Evolutionary conservation across 768 basidiomycete species (phyloP), one percentile per base, ranked within the genome.

Genomic region (Lanmaoa pseudosensibilis): DNA sequence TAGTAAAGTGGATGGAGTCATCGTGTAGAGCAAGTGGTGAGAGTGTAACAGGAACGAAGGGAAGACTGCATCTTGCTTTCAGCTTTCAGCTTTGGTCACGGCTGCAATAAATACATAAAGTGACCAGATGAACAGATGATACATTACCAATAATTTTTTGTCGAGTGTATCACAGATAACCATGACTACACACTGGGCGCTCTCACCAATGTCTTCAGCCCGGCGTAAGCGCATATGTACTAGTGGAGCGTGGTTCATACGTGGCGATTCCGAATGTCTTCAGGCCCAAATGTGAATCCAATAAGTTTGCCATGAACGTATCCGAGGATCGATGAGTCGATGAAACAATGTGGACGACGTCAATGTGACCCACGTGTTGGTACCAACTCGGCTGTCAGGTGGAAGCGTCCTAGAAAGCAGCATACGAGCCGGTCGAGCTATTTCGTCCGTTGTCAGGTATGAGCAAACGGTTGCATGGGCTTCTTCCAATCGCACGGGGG

Each of bases 161-260:
- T 46, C 19, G 32, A 30, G 32, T 30, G 60, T 60, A 59, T 52
- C 58, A 48, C n/a, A 43, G 5, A 62, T 62, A 62, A 64, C 61
- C 61, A 62, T 62, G 57, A 21, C 61, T 55, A 62, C 61, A 32
- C 6, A 51, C 19, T 41, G 16, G 46, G 32, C 19, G 33, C 50
- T 56, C 59, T 38, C 59, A 57, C 21, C 44, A 21, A 11, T 15
- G 21, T 25, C 30, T 25, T 47, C 6, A n/a, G 27, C 41, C 54
- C 40, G 47, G 27, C 23, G 23, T 38, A 36, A 23, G 32, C n/a
- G n/a, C n/a, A n/a, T n/a, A n/a, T n/a, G n/a, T n/a, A n/a, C n/a
- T n/a, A n/a, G n/a, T 1, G 27, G 27, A 27, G 27, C 27, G 5
- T 27, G 27, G 27, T 27, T 21, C 21, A 25, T 8, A 15, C 8